Evolutionary conservation across 2,329 filamentous ascomycete genomes (phyloP).

Genomic region (Sordariomycetes sp.): DNA sequence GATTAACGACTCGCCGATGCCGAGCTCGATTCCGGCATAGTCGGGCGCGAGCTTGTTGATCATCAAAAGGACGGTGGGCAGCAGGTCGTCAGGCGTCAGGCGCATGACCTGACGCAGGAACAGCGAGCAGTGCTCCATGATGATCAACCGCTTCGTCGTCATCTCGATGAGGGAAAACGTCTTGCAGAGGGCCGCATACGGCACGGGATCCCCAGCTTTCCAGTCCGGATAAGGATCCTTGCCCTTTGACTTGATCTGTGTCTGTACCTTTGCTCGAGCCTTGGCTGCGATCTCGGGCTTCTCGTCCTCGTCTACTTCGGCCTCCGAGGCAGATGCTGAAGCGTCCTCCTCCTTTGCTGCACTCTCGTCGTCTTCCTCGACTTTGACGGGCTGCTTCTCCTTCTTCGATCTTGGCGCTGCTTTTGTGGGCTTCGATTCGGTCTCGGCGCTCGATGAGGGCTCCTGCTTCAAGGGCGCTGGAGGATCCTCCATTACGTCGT

Average conservation of each 20-base stretch:
- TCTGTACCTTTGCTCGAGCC: constrained; percentile 71
- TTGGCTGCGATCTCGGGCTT: constrained; percentile 67
- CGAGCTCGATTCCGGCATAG: constrained; percentile 90
- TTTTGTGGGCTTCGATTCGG: neutral
- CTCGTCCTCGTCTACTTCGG: constrained; percentile 46
- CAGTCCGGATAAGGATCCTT: constrained; percentile 93
- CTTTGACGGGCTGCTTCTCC: constrained; percentile 5
- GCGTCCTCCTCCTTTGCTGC: constrained; percentile 34
- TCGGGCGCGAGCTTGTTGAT: constrained; percentile 96
- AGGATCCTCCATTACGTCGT: constrained; percentile 27
- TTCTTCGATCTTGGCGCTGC: neutral
- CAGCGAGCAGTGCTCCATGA: constrained; percentile 78
- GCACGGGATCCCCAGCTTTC: constrained; percentile 80
- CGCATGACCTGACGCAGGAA: constrained; percentile 93
- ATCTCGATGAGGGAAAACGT: constrained; percentile 94
- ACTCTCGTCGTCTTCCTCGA: constrained; percentile 5
- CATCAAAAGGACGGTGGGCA: constrained; percentile 89
- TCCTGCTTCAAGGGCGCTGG: constrained; percentile 9
- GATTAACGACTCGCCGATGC: constrained; percentile 96
- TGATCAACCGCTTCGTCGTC: constrained; percentile 84
- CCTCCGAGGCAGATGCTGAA: constrained; percentile 27
- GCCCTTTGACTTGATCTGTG: constrained; percentile 54
- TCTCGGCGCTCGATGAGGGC: constrained; percentile 7
- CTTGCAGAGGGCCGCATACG: constrained; percentile 87
- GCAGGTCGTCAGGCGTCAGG: constrained; percentile 77